A percentile compares a stretch with the other conserved stretches of the same genome.
Evolutionary conservation across 345 rosid genomes (phyloP).

Genomic region (Hypericum androsaemum): DNA sequence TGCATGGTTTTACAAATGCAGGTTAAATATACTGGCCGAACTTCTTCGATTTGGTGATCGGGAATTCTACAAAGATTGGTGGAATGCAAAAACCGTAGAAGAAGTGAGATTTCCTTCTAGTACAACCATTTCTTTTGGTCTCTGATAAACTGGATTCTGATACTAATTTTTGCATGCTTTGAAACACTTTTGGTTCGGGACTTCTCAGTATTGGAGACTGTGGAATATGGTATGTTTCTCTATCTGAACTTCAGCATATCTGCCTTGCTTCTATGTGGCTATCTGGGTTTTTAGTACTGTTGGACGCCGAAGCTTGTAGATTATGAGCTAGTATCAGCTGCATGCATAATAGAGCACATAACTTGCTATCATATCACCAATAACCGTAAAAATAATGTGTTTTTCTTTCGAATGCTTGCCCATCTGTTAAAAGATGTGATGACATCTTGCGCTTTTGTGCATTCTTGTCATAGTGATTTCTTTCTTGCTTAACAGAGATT

Average conservation of each 20-base stretch:
- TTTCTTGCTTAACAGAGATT: too few relatives aligned
- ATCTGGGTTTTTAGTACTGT: too few relatives aligned
- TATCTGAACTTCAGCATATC: slow-evolving; percentile 3
- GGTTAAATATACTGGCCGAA: slow-evolving; percentile 97
- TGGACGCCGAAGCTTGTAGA: too few relatives aligned
- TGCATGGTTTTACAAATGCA: slow-evolving; percentile 14
- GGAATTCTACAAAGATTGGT: slow-evolving; percentile 97
- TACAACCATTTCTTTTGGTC: slow-evolving; percentile 9
- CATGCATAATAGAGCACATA: too few relatives aligned
- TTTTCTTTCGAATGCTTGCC: too few relatives aligned
- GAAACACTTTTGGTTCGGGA: slow-evolving; percentile 15
- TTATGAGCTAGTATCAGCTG: too few relatives aligned
- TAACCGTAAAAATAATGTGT: too few relatives aligned
- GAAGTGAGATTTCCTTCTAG: slow-evolving; percentile 46
- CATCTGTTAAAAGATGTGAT: too few relatives aligned
- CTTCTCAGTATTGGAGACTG: slow-evolving; percentile 93
- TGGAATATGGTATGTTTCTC: slow-evolving; percentile 92
- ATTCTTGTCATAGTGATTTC: too few relatives aligned
- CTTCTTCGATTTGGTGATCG: slow-evolving; percentile 94
- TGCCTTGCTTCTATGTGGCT: too few relatives aligned
- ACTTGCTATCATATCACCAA: too few relatives aligned
- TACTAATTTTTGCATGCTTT: slow-evolving; percentile 6
- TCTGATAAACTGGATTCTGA: slow-evolving; percentile 10
- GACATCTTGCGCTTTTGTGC: too few relatives aligned
- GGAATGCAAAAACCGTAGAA: slow-evolving; percentile 95